Evolutionary conservation across 805 yeast genomes (phyloP).

Genomic region (Ogataea zsoltii): DNA sequence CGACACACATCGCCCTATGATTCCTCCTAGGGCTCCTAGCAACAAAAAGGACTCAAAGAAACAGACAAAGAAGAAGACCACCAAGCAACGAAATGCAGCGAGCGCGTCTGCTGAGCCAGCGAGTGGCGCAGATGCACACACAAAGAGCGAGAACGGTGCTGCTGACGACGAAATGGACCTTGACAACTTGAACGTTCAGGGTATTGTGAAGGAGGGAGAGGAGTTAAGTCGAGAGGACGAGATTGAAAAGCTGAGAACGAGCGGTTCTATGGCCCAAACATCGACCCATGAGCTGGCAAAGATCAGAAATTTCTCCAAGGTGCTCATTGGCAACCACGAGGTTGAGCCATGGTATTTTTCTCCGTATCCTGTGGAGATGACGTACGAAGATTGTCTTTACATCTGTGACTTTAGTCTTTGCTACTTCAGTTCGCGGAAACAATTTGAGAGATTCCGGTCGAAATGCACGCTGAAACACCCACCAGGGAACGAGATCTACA

Average conservation of each 20-base stretch:
- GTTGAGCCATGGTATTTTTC: slow-evolving; percentile 99
- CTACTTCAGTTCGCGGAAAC: slow-evolving; percentile 85
- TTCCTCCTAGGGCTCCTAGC: slow-evolving; percentile 61
- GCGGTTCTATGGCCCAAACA: slow-evolving; percentile 97
- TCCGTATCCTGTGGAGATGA: slow-evolving; percentile 92
- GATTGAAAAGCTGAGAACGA: slow-evolving; percentile 83
- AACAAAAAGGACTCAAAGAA: slow-evolving; percentile 26
- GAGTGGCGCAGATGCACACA: slow-evolving; percentile 8
- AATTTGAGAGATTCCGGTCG: slow-evolving; percentile 86
- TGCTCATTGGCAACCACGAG: slow-evolving; percentile 85
- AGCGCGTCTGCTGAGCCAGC: slow-evolving; percentile 25
- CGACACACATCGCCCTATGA: slow-evolving; percentile 68
- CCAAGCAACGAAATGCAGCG: slow-evolving; percentile 18
- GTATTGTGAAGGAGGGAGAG: slow-evolving; percentile 61
- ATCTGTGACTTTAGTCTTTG: slow-evolving; percentile 89
- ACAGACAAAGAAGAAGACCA: slow-evolving; percentile 33
- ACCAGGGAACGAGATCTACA: slow-evolving; percentile 96
- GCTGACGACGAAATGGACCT: slow-evolving; percentile 76
- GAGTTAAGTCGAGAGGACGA: slow-evolving; percentile 87
- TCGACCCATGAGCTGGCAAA: slow-evolving; percentile 81
- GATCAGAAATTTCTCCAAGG: slow-evolving; percentile 76
- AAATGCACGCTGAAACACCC: slow-evolving; percentile 93
- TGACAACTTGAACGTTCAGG: slow-evolving; percentile 84
- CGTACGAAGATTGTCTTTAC: slow-evolving; percentile 87
- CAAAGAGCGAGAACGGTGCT: slow-evolving; percentile 8